Conservation (phyloP, 495 filamentous ascomycete genomes). For the Penicillium lagena region DNA sequence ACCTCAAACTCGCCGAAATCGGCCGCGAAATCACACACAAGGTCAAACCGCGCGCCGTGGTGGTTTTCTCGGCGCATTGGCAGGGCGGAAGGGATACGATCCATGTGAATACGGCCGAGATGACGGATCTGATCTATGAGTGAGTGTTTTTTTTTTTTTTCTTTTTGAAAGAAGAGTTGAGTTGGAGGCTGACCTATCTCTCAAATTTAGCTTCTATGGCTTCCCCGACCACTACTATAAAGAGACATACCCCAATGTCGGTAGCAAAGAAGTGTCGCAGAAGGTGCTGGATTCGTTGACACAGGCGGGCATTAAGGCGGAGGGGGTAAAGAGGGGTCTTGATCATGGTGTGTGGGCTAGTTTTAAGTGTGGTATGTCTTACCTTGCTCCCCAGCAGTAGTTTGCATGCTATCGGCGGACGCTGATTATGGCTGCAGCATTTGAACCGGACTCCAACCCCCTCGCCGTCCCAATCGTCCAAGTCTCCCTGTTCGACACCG, state of each 20-base stretch:
- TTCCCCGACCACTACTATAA: slow-evolving; percentile 60
- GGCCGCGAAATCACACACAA: slow-evolving; percentile 75
- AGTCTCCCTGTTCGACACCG: slow-evolving; percentile 65
- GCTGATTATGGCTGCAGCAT: slow-evolving; percentile 34
- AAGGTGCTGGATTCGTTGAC: slow-evolving; percentile 55
- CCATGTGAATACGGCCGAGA: slow-evolving; percentile 65
- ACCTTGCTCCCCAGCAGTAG: slow-evolving; percentile 5
- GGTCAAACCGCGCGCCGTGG: slow-evolving; percentile 72
- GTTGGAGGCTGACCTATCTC: not conserved
- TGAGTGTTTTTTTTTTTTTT: slow-evolving; percentile 32
- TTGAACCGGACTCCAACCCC: slow-evolving; percentile 67
- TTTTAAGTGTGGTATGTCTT: slow-evolving; percentile 54
- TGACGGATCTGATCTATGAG: slow-evolving; percentile 77
- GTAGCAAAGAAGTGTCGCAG: slow-evolving; percentile 59
- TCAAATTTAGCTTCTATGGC: slow-evolving; percentile 57
- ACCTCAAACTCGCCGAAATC: slow-evolving; percentile 58
- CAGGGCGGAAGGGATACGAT: slow-evolving; percentile 53
- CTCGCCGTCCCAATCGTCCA: slow-evolving; percentile 75
- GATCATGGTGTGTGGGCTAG: slow-evolving; percentile 79
- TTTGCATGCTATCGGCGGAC: not conserved
- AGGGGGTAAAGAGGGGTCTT: slow-evolving; percentile 60
- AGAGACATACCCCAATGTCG: slow-evolving; percentile 64
- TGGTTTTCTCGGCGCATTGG: slow-evolving; percentile 90
- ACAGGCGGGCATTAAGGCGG: slow-evolving; percentile 55
- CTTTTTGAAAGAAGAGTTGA: not conserved